Evolutionary conservation across 148 eudicot genomes (phyloP).

Genomic region (Cornus kousa): DNA sequence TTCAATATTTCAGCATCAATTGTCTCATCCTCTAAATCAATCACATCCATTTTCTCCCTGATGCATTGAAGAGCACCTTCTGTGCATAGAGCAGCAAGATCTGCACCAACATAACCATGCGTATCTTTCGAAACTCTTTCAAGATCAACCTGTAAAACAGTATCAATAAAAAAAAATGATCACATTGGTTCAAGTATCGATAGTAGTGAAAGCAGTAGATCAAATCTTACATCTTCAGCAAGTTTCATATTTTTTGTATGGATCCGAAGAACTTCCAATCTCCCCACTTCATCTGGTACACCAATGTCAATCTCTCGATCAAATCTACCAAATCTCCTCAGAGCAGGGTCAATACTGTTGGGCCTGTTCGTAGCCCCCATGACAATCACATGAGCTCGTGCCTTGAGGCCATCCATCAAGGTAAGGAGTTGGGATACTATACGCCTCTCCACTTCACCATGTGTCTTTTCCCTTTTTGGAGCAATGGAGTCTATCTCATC

Average conservation of each 20-base stretch:
- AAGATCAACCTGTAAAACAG: conserved; percentile 30
- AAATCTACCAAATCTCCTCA: conserved; percentile 37
- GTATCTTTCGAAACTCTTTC: conserved; percentile 33
- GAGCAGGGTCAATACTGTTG: conserved; percentile 33
- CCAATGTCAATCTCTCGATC: conserved; percentile 35
- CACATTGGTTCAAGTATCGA: background rate
- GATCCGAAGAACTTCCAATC: conserved; percentile 32
- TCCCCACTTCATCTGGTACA: conserved; percentile 34
- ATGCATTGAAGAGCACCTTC: conserved; percentile 40
- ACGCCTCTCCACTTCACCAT: conserved; percentile 34
- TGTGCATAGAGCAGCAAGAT: conserved; percentile 36
- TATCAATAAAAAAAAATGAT: background rate
- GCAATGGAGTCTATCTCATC: conserved; percentile 37
- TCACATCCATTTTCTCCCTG: conserved; percentile 39
- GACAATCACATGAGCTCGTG: conserved; percentile 35
- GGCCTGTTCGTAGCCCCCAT: conserved; percentile 34
- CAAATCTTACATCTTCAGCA: conserved; percentile 26
- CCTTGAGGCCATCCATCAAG: conserved; percentile 32
- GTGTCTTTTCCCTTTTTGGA: conserved; percentile 30
- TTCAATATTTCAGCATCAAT: conserved; percentile 38
- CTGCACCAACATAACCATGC: conserved; percentile 41
- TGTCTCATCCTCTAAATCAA: conserved; percentile 37
- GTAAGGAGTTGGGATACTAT: conserved; percentile 33
- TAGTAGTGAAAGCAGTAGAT: background rate
- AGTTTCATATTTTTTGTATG: conserved; percentile 38